These are phyloP conservation scores for Graphiopsis chlorocephala DNA, from an alignment of 2,329 filamentous ascomycete genomes.

Conservation along the genomic window DNA sequence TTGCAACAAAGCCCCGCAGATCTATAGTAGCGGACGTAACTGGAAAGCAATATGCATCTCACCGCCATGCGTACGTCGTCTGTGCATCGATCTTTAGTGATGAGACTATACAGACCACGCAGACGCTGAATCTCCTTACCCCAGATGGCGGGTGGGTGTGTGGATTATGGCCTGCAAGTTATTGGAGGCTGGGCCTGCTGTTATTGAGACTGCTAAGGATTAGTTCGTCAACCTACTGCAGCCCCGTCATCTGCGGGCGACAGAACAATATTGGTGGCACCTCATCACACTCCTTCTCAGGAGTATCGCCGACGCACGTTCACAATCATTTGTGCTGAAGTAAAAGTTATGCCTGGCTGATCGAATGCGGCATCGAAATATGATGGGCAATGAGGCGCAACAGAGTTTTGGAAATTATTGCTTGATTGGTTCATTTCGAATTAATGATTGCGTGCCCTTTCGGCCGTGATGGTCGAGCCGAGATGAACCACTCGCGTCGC, in stretches of 20 bases:
- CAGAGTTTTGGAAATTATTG: conserved; percentile 1
- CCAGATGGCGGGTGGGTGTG: conserved; percentile 7
- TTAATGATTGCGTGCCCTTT: conserved; percentile 8
- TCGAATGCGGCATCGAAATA: background rate
- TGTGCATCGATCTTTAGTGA: conserved; percentile 12
- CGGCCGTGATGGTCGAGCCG: conserved; percentile 5
- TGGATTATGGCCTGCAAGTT: background rate
- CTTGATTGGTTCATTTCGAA: background rate
- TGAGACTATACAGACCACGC: conserved; percentile 3
- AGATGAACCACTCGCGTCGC: conserved; percentile 5
- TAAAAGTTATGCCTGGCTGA: background rate
- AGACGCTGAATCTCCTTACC: conserved; percentile 10
- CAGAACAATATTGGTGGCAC: conserved; percentile 2
- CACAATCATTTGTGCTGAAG: background rate
- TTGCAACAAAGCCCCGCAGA: background rate
- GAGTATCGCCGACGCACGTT: conserved; percentile 2
- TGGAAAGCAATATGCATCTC: conserved; percentile 4
- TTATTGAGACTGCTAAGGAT: background rate
- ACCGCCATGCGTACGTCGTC: conserved; percentile 6
- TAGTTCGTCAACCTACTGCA: conserved; percentile 14
- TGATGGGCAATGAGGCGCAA: background rate
- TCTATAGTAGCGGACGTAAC: conserved; percentile 2
- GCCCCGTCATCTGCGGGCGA: background rate
- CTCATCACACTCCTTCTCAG: conserved; percentile 6
- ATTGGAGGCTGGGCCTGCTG: background rate